Evolutionary conservation across 73 alveolate genomes (phyloP).

Genomic region (Paramecium tetraurelia): DNA sequence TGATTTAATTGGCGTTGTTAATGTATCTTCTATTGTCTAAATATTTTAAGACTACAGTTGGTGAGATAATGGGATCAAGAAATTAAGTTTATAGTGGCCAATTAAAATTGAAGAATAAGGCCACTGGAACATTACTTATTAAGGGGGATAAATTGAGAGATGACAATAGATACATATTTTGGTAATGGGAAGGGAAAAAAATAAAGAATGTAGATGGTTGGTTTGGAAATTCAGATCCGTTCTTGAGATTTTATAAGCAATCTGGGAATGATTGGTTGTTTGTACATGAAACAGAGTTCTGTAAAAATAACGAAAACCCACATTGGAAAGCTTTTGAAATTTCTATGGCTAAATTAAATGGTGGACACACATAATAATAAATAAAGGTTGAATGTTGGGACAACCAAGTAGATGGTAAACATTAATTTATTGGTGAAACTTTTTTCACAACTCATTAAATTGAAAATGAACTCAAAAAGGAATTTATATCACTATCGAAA

Average conservation of each 20-base stretch:
- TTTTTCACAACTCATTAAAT: constrained; percentile 58
- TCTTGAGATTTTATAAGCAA: constrained; percentile 27
- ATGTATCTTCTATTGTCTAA: not conserved
- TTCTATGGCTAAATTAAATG: constrained; percentile 62
- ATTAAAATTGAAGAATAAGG: constrained; percentile 53
- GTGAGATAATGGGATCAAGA: constrained; percentile 73
- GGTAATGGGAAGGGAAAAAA: constrained; percentile 48
- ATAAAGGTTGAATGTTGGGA: constrained; percentile 75
- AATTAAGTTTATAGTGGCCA: constrained; percentile 63
- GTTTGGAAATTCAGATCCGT: constrained; percentile 67
- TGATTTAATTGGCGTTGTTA: constrained; percentile 70
- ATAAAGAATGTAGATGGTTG: constrained; percentile 60
- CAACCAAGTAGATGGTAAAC: constrained; percentile 61
- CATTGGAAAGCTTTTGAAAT: constrained; percentile 73
- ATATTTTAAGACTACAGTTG: constrained; percentile 68
- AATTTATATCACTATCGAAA: not conserved
- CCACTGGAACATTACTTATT: constrained; percentile 68
- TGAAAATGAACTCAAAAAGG: constrained; percentile 33
- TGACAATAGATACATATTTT: constrained; percentile 55
- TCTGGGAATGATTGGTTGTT: constrained; percentile 1
- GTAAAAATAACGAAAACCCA: constrained; percentile 66
- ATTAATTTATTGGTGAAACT: constrained; percentile 71
- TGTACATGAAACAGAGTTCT: constrained; percentile 58
- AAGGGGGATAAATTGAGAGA: constrained; percentile 65
- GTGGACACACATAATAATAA: constrained; percentile 61